Base-by-base conservation (phyloP, 768 basidiomycete species). In the Psilocybe cubensis region DNA sequence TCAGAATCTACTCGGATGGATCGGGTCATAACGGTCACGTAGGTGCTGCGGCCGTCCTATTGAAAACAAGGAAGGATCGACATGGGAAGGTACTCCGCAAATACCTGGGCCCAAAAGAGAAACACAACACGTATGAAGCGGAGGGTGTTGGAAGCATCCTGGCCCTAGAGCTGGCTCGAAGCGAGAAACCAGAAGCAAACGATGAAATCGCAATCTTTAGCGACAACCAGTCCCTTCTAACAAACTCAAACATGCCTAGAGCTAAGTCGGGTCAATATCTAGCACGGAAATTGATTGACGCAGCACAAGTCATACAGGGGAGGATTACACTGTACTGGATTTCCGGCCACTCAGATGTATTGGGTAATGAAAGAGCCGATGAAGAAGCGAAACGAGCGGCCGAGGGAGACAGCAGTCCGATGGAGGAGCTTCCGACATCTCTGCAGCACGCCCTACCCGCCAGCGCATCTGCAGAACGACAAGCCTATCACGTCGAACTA, bases 21-120 rank as follows among this genome's bases (percentile, higher is more conserved):
- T 54, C 53, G 45, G 43, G 43, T 4, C n/a, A 17, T 18, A 31
- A 27, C 21, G 53, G 23, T 1, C 14, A 28, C 18, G 25, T 54
- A 31, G 53, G 53, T 1, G 53, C 43, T n/a, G 40, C 43, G 2
- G 53, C 53, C 12, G 41, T 54, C n/a, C 12, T 44, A 14, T 54
- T 44, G 17, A 23, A 20, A n/a, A 28, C 5, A 7, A 42, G 53
- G 3, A 6, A 5, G 10, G 14, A 46, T 3, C 5, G n/a, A 17
- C 53, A 41, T 3, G 17, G 28, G 9, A 12, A 4, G 7, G n/a
- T 25, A 21, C 41, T 54, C 24, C 40, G 28, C n/a, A 28, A 18
- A 10, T 18, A 45, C 12, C 20, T 45, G 11, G 43, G 43, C 3
- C 4, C 43, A 14, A 25, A n/a, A 11, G 20, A 21, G 3, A 45